phyloP scores from a whole-genome alignment of 2,329 filamentous ascomycete genomes.

The Volutella citrinella region DNA sequence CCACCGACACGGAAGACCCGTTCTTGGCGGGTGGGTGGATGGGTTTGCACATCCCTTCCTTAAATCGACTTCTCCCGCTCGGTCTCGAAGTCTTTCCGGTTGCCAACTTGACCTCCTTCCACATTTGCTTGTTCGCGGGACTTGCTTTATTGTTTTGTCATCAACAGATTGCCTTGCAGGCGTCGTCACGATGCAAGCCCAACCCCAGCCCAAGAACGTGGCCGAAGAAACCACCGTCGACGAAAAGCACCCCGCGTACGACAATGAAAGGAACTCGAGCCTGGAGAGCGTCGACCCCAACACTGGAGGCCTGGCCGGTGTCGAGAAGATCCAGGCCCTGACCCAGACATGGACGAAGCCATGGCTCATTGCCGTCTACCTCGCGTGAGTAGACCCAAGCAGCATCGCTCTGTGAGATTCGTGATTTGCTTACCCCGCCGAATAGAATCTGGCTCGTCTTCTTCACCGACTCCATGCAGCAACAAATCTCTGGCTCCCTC shows the following conservation, averaged over 20 bases:
- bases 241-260: neutral
- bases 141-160: no score
- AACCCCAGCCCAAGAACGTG: neutral
- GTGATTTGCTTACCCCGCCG: neutral
- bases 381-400: slow-evolving; percentile 15
- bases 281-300: neutral
- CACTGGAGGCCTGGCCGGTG: slow-evolving; percentile 15
- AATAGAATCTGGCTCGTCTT: slow-evolving; percentile 39
- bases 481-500: slow-evolving; percentile 10
- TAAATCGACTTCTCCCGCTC: no score
- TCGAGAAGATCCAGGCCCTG: slow-evolving; percentile 34
- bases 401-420: no score
- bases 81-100: no score
- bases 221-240: neutral
- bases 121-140: no score
- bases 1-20: no score
- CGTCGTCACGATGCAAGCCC: neutral
- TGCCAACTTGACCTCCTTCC: no score
- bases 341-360: slow-evolving; percentile 34
- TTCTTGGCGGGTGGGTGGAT: no score
- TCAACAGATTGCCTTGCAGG: no score
- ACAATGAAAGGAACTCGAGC: neutral
- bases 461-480: slow-evolving; percentile 33
- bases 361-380: slow-evolving; percentile 33
- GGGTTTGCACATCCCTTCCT: no score